Conservation (phyloP, 176 grass and related monocot genomes). For the Sorghum bicolor region DNA sequence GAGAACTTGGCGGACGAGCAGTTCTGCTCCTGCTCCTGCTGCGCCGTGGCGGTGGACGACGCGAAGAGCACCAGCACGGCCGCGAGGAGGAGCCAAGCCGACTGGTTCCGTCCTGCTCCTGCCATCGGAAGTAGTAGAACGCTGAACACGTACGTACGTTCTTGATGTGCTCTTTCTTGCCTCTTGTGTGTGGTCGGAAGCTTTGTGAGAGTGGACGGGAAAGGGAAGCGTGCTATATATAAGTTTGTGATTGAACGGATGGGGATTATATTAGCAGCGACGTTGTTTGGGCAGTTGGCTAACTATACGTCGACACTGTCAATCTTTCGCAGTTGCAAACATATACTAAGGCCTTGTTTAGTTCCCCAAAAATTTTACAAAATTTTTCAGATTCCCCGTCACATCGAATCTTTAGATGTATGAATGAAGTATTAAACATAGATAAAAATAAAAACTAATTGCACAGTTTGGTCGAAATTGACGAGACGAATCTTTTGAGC, state of each 20-base stretch:
- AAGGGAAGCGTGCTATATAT: neutral
- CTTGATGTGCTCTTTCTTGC: neutral
- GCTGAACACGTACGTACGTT: neutral
- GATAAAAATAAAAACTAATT: no score
- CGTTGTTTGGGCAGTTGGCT: neutral
- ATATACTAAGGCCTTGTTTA: no score
- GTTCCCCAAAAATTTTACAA: no score
- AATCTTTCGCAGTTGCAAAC: neutral
- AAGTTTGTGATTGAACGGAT: neutral
- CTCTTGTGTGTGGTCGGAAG: neutral
- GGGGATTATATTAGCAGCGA: neutral
- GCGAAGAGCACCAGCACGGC: neutral
- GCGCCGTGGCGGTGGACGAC: neutral
- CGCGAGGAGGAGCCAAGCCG: neutral
- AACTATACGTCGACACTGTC: neutral
- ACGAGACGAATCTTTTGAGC: no score
- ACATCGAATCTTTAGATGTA: no score
- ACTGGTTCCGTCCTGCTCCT: neutral
- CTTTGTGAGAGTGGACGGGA: neutral
- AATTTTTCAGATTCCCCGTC: no score
- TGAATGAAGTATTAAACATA: no score
- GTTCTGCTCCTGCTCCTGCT: neutral
- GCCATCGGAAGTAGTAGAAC: neutral
- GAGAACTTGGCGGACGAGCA: slow-evolving; percentile 49
- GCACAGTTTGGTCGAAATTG: no score